phyloP scores from a whole-genome alignment of 495 filamentous ascomycete species.

The Aspergillus steynii region DNA sequence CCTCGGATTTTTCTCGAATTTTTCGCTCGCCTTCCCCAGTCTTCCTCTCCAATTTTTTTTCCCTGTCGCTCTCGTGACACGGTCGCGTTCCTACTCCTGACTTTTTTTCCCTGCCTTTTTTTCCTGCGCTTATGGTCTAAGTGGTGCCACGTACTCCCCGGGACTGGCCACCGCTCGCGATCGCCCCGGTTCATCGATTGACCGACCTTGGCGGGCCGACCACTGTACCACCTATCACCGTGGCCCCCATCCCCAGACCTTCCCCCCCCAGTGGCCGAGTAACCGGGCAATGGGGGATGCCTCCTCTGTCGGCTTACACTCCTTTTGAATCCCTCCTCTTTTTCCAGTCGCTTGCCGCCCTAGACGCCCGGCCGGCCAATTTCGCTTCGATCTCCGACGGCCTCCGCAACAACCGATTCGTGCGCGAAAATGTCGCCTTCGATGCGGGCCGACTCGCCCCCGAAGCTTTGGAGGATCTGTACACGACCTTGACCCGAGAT shows the following conservation, averaged over 20 bases:
- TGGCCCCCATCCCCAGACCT: slow-evolving; percentile 44
- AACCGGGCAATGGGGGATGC: slow-evolving; percentile 52
- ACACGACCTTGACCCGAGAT: slow-evolving; percentile 72
- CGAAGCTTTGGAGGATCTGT: slow-evolving; percentile 75
- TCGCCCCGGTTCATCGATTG: slow-evolving; percentile 4
- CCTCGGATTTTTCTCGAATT: slow-evolving; percentile 7
- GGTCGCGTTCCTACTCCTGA: slow-evolving; percentile 13
- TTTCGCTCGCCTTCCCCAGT: neutral
- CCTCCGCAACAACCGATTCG: slow-evolving; percentile 66
- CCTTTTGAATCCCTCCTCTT: slow-evolving; percentile 86
- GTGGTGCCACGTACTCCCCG: slow-evolving; percentile 10
- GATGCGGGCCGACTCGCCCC: slow-evolving; percentile 72
- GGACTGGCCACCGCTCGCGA: slow-evolving; percentile 2
- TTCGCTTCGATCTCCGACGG: slow-evolving; percentile 74
- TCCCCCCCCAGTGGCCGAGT: slow-evolving; percentile 43
- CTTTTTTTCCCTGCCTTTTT: slow-evolving; percentile 12
- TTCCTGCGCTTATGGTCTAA: slow-evolving; percentile 25
- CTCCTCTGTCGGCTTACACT: slow-evolving; percentile 67
- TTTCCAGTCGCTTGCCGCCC: slow-evolving; percentile 75
- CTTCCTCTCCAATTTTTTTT: slow-evolving; percentile 5
- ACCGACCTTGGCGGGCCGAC: slow-evolving; percentile 17
- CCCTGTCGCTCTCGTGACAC: neutral
- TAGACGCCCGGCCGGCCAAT: slow-evolving; percentile 61
- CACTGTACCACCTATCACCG: slow-evolving; percentile 29
- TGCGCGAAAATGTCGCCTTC: slow-evolving; percentile 67